A percentile compares a stretch with the other conserved stretches of the same genome.
These are phyloP conservation scores for Didymella pomorum DNA, from an alignment of 2,329 filamentous ascomycete species.

Conservation along the genomic window DNA sequence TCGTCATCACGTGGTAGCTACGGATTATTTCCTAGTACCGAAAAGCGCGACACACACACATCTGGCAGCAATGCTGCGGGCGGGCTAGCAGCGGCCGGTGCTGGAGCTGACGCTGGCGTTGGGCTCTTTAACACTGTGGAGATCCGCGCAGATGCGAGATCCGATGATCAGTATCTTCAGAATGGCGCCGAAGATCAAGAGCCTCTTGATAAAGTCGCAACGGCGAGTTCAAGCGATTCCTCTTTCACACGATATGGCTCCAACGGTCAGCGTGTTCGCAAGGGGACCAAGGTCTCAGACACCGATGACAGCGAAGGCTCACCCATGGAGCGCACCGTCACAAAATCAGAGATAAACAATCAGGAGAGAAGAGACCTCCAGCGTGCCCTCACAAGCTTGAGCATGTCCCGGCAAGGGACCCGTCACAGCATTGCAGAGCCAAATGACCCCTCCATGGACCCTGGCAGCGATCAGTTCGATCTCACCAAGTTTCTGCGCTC, in stretches of 20 bases:
- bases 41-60: conserved; percentile 7
- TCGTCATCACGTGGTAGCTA: conserved; percentile 13
- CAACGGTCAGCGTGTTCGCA: conserved; percentile 18
- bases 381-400: conserved; percentile 32
- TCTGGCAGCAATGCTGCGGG: conserved; percentile 5
- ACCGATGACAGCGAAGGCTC: conserved; percentile 12
- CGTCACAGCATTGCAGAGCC: conserved; percentile 37
- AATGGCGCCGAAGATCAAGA: conserved; percentile 24
- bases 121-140: conserved; percentile 10
- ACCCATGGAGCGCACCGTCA: conserved; percentile 27
- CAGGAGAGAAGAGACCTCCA: conserved; percentile 38
- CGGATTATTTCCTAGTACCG: conserved; percentile 11
- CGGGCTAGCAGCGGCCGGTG: conserved; percentile 5
- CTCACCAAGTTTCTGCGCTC: conserved; percentile 62
- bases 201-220: conserved; percentile 20
- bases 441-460: conserved; percentile 62
- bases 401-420: conserved; percentile 33
- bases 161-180: conserved; percentile 4
- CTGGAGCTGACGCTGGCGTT: conserved; percentile 6
- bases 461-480: conserved; percentile 60
- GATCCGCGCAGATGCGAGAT: neutral
- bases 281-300: conserved; percentile 15
- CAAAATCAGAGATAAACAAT: conserved; percentile 35
- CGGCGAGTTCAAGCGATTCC: conserved; percentile 29
- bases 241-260: conserved; percentile 30